Conservation (phyloP, 2,329 filamentous ascomycete species). For the Curvularia sp. region DNA sequence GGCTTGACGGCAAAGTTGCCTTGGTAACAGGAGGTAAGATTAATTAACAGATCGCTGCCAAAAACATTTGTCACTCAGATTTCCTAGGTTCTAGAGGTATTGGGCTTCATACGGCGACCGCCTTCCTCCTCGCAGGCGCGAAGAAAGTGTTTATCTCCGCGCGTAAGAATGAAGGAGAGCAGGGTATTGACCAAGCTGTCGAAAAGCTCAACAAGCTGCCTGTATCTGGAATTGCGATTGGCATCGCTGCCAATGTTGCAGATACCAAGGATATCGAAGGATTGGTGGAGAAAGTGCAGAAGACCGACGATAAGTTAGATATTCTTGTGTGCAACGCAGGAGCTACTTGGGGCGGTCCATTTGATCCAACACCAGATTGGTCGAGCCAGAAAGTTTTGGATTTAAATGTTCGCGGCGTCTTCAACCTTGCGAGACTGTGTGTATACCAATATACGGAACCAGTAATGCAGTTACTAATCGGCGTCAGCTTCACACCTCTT, state of each 20-base stretch:
- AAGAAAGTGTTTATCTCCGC: slow-evolving; percentile 51
- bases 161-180: slow-evolving; percentile 48
- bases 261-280: slow-evolving; percentile 47
- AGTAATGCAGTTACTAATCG: background rate
- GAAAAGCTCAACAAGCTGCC: slow-evolving; percentile 50
- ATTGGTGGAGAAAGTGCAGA: slow-evolving; percentile 43
- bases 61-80: background rate
- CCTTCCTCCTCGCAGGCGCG: slow-evolving; percentile 52
- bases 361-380: slow-evolving; percentile 49
- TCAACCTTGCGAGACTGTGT: slow-evolving; percentile 50
- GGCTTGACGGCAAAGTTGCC: slow-evolving; percentile 49
- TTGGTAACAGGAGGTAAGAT: slow-evolving; percentile 47
- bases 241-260: slow-evolving; percentile 50
- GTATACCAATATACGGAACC: background rate
- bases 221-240: slow-evolving; percentile 45
- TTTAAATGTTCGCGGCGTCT: slow-evolving; percentile 52
- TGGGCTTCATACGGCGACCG: slow-evolving; percentile 51
- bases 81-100: slow-evolving; percentile 50
- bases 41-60: background rate
- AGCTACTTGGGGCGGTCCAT: slow-evolving; percentile 50
- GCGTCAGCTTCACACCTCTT: slow-evolving; percentile 45
- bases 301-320: slow-evolving; percentile 44
- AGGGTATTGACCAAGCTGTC: slow-evolving; percentile 51
- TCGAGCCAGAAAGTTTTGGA: slow-evolving; percentile 49
- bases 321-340: slow-evolving; percentile 53